Evolutionary conservation across 2,329 filamentous ascomycete genomes (phyloP), one percentile per base, ranked within the genome.

Genomic region (Sporothrix protearum): DNA sequence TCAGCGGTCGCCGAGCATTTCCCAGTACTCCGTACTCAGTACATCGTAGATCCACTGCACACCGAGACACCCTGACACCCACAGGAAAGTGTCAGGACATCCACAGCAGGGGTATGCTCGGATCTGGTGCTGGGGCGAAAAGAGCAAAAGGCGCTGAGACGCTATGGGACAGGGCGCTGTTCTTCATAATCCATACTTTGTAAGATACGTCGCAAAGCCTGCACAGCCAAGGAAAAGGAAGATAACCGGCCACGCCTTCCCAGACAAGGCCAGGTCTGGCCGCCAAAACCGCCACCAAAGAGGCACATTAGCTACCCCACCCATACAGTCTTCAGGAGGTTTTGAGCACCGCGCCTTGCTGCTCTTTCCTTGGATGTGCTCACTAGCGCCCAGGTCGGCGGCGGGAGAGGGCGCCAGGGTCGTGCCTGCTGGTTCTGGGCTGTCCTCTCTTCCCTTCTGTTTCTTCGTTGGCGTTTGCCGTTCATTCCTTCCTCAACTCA

Each of bases 321-420:
- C n/a, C n/a, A 6, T 12, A 42, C 57, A 63, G n/a, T 30, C 33
- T n/a, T 8, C 33, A 63, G 57, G 33, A 3, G 47, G 42, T 22
- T 30, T 22, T 30, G 16, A 47, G 12, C 61, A 36, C 45, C 45
- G 22, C 19, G 30, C 64, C 47, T 39, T 36, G 45, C 64, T 39
- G 47, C 61, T 64, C 25, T 22, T 25, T 51, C 64, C 45, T 68
- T 36, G 64, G 42, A 53, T 53, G 30, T 14, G 25, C 42, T 28
- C 63, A 36, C 42, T 49, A 67, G 63, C 42, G 33, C 63, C 61
- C 25, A 47, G 39, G 42, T 22, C 63, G 14, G 63, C 16, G 63
- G 28, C 63, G 63, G 63, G 63, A 66, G 63, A 66, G 63, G 42
- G 39, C 63, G 25, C 61, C 63, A 66, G 63, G 63, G 63, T 66